Conservation (phyloP, 805 yeast genomes). For the Wickerhamiella azymoides region DNA sequence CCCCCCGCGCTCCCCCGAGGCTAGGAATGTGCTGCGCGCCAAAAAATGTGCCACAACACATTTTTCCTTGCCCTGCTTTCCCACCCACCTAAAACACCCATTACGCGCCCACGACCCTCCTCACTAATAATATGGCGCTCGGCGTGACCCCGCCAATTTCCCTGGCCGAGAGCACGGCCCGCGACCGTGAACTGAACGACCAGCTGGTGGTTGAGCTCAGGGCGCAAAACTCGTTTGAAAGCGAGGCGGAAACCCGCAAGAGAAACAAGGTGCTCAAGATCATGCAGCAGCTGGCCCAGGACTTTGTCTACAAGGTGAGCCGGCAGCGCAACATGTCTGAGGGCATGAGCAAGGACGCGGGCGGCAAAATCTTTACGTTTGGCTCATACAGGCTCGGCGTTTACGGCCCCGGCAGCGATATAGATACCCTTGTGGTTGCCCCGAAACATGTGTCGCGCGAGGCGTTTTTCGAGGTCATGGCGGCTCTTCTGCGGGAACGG, state of each 20-base stretch:
- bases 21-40: too few species aligned
- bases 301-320: conserved; percentile 74
- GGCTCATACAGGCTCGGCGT: conserved; percentile 94
- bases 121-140: conserved; percentile 24
- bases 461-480: conserved; percentile 78
- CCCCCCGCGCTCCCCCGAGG: too few species aligned
- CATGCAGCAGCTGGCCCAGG: conserved; percentile 60
- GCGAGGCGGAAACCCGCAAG: conserved; percentile 68
- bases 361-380: conserved; percentile 92
- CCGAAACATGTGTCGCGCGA: conserved; percentile 90
- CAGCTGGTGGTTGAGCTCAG: conserved; percentile 64
- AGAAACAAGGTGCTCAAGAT: conserved; percentile 58
- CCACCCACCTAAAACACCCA: neutral
- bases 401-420: conserved; percentile 96
- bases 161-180: conserved; percentile 66
- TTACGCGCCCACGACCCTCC: too few species aligned
- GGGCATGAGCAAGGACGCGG: conserved; percentile 95
- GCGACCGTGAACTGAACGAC: conserved; percentile 66
- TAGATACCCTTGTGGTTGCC: conserved; percentile 90
- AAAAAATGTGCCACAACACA: too few species aligned
- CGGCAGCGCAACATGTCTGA: conserved; percentile 82
- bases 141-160: conserved; percentile 83
- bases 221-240: conserved; percentile 75
- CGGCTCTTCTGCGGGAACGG: conserved; percentile 48
- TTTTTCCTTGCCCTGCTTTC: too few species aligned